Percentiles rank a stretch among this genome's conserved stretches.
Conservation (phyloP, 1,139 yeast species). For the Tardiomyces digboiensis region DNA sequence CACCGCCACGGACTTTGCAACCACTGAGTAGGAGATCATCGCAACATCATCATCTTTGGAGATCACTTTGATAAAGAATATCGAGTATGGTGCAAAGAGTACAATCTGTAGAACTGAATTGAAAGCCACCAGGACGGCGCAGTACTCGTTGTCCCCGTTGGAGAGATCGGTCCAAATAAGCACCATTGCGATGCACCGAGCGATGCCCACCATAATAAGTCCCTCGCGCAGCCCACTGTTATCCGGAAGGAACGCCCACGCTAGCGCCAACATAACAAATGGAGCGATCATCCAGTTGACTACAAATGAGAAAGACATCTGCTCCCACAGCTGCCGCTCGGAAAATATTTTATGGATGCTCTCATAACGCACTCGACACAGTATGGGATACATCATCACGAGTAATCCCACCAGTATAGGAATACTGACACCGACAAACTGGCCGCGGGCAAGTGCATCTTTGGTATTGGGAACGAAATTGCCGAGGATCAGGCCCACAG, state of each 20-base stretch:
- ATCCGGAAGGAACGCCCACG: conserved; percentile 46
- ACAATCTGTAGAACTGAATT: conserved; percentile 46
- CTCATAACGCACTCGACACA: conserved; percentile 48
- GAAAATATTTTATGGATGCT: conserved; percentile 21
- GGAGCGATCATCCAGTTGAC: conserved; percentile 53
- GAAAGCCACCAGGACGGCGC: conserved; percentile 44
- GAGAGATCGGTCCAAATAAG: conserved; percentile 53
- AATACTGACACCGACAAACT: conserved; percentile 24
- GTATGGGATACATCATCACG: conserved; percentile 51
- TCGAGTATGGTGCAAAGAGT: conserved; percentile 45
- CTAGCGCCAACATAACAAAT: conserved; percentile 40
- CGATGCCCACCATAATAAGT: conserved; percentile 49
- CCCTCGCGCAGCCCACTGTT: conserved; percentile 42
- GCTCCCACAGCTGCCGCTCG: conserved; percentile 22
- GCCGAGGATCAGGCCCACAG: conserved; percentile 23
- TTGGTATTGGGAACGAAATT: conserved; percentile 19
- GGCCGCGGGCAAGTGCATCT: conserved; percentile 15
- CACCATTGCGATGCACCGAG: conserved; percentile 59
- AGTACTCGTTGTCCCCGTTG: conserved; percentile 41
- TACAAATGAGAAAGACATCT: conserved; percentile 33
- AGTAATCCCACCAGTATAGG: conserved; percentile 47
- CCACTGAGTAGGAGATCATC: conserved; percentile 28
- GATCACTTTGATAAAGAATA: conserved; percentile 29
- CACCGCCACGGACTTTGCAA: conserved; percentile 43
- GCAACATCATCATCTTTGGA: conserved; percentile 7